These are phyloP conservation scores for Irpex sp. DNA, from an alignment of 1,284 basidiomycete genomes.

Conservation along the genomic window DNA sequence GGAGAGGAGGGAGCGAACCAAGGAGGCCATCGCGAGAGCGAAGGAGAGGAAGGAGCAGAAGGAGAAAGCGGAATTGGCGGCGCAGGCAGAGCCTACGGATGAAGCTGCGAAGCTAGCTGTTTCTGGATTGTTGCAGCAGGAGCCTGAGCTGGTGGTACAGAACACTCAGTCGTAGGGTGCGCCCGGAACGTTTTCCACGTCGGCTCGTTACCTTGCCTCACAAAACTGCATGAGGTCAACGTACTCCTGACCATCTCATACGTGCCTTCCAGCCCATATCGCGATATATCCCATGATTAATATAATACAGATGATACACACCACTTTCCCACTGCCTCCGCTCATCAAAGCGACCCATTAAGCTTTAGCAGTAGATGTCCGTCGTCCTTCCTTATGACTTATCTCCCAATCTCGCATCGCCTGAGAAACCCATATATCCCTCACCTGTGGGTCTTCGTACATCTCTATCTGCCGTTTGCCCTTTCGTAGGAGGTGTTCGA, in stretches of 20 bases:
- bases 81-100: conserved; percentile 15
- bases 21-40: conserved; percentile 10
- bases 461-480: conserved; percentile 63
- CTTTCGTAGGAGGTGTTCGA: conserved; percentile 71
- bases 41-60: conserved; percentile 11
- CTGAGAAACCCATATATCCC: conserved; percentile 66
- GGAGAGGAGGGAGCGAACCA: neutral
- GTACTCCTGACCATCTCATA: too few species aligned
- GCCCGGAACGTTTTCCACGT: neutral
- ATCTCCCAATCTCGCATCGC: conserved; percentile 64
- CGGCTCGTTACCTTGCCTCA: too few species aligned
- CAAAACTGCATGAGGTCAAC: too few species aligned
- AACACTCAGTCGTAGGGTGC: neutral
- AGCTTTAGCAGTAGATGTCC: neutral
- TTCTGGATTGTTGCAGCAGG: conserved; percentile 22
- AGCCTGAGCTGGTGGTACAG: neutral
- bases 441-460: conserved; percentile 63
- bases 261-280: neutral
- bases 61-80: conserved; percentile 20
- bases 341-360: neutral
- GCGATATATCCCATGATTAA: neutral
- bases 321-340: too few species aligned
- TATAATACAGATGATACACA: conserved; percentile 12
- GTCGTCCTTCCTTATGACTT: conserved; percentile 14
- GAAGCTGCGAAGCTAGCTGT: conserved; percentile 21